These are phyloP conservation scores for Cordyceps tenuipes DNA, from an alignment of 2,329 filamentous ascomycete genomes.

Conservation along the genomic window DNA sequence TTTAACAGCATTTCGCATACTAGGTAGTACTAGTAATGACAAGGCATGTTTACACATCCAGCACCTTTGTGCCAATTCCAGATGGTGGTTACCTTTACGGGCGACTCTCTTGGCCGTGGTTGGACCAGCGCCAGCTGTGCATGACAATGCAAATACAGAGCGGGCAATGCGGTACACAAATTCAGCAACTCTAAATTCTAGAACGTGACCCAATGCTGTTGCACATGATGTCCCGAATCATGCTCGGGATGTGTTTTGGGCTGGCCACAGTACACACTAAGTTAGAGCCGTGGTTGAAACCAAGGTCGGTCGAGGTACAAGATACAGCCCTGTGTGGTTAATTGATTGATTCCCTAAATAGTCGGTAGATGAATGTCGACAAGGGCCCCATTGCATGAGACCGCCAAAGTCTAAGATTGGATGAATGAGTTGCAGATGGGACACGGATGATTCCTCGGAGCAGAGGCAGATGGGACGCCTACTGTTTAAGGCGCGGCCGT, in stretches of 20 bases:
- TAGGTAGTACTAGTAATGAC: too few relatives aligned
- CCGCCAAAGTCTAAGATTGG: neutral
- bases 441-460: neutral
- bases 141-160: neutral
- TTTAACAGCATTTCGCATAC: too few relatives aligned
- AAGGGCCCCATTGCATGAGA: neutral
- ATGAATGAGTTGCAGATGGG: neutral
- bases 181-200: neutral
- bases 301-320: too few relatives aligned
- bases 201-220: neutral
- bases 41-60: neutral
- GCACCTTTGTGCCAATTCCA: neutral
- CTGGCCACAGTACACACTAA: too few relatives aligned
- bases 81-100: neutral
- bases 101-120: neutral
- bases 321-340: too few relatives aligned
- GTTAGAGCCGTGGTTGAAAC: too few relatives aligned
- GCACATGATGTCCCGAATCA: neutral
- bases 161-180: neutral
- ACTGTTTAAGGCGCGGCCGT: neutral
- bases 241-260: too few relatives aligned
- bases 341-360: too few relatives aligned
- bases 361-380: neutral
- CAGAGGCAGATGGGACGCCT: neutral
- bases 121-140: neutral